These are phyloP conservation scores for Melampsora americana DNA, from an alignment of 1,284 basidiomycete genomes.

Conservation along the genomic window DNA sequence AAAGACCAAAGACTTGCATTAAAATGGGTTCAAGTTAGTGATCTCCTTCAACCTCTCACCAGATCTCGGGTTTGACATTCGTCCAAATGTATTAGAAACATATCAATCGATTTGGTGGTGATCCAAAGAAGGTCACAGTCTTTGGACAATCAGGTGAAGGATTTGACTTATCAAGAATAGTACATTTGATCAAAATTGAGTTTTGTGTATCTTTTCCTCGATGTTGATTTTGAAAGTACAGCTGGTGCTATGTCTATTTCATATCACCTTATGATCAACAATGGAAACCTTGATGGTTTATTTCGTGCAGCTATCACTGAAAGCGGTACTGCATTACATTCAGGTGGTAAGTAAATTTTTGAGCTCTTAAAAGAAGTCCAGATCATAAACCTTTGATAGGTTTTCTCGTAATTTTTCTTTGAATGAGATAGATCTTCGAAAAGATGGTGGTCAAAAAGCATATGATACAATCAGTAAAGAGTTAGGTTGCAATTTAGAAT, in stretches of 20 bases:
- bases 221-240: too few species aligned
- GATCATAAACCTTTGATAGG: too few species aligned
- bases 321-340: too few species aligned
- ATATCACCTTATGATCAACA: too few species aligned
- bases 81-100: slow-evolving; percentile 45
- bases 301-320: too few species aligned
- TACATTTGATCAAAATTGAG: not conserved
- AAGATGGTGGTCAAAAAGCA: slow-evolving; percentile 40
- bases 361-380: too few species aligned
- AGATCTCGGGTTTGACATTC: too few species aligned
- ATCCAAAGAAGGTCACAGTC: slow-evolving; percentile 52
- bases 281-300: too few species aligned
- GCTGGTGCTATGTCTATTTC: too few species aligned
- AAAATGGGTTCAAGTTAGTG: slow-evolving; percentile 45
- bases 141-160: slow-evolving; percentile 21
- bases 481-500: not conserved
- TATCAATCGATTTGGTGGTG: slow-evolving; percentile 53
- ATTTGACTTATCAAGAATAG: not conserved
- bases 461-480: slow-evolving; percentile 10
- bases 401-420: too few species aligned
- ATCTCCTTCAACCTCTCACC: not conserved
- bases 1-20: slow-evolving; percentile 52
- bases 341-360: too few species aligned
- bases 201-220: not conserved
- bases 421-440: too few species aligned